Base-by-base conservation (phyloP, 257 asterid species). In the Scutellaria galericulata region DNA sequence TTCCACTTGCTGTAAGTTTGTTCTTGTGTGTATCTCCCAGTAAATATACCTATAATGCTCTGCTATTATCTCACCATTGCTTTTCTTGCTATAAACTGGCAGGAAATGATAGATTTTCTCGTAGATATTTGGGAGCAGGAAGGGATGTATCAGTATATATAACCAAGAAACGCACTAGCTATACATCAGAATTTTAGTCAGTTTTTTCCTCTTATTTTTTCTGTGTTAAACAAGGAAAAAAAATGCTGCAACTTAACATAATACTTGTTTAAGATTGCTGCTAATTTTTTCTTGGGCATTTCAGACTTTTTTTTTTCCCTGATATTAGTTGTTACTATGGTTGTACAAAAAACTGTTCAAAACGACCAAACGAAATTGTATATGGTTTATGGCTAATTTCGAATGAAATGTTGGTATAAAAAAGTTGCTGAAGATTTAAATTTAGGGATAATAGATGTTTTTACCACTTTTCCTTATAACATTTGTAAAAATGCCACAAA, bases 91-190 rank as follows among this genome's bases (percentile, higher is more conserved):
- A 64, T 24, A 35, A 82, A 75, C 54, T 41, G 6, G 66, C 90
- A 91, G 97, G 96, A 91, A 80, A 86, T 91, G 96, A 71, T 89
- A 35, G 97, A 87, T 71, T 89, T 91, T 78, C 91, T 91, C 41
- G 97, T 86, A 71, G 96, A 89, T 74, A 67, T 85, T 53, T 89
- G 97, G 97, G 97, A 85, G 86, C 90, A 86, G 72, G 96, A 89
- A 67, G 96, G 96, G 18, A 56, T 89, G 2, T 24, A 24, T 24
- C 37, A 2, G 93, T 89, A 91, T 45, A 92, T 89, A 91, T 45
- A 92, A 87, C 70, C 87, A 75, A 83, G 73, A 62, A 18, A 62
- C 22, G 55, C 64, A 50, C 53, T 40, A 24, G 27, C 27, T 24
- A 24, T 24, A 46, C 46, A 41, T 46, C 6, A 56, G 24, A 66